These are phyloP conservation scores for Vinca minor DNA, from an alignment of 257 asterid genomes.

Conservation along the genomic window DNA sequence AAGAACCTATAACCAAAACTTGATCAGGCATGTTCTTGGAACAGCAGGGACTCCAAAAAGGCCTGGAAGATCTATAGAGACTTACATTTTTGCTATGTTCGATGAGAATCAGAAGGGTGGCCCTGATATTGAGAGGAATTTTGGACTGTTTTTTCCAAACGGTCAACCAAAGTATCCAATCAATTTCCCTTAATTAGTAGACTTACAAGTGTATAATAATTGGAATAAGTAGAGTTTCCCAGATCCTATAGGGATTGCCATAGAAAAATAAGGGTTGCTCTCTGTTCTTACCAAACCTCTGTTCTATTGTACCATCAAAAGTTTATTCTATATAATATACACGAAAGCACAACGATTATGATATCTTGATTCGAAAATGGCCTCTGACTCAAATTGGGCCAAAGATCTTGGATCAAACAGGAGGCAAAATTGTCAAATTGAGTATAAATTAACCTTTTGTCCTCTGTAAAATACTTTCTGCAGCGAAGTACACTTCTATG, in stretches of 20 bases:
- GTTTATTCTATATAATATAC: neutral
- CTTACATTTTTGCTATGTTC: conserved; percentile 25
- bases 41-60: conserved; percentile 20
- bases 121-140: conserved; percentile 18
- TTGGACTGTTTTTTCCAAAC: conserved; percentile 20
- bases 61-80: conserved; percentile 18
- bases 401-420: neutral
- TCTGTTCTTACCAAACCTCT: neutral
- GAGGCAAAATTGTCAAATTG: too few relatives aligned
- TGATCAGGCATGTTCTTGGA: conserved; percentile 21
- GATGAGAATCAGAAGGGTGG: conserved; percentile 22
- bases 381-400: neutral
- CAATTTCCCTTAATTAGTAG: conserved; percentile 10
- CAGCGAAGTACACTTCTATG: too few relatives aligned
- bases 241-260: neutral
- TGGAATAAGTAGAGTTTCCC: neutral
- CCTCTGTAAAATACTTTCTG: too few relatives aligned
- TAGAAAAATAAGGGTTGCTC: conserved; percentile 3
- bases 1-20: conserved; percentile 20
- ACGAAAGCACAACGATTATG: neutral
- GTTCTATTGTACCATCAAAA: neutral
- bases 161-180: conserved; percentile 15
- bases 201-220: neutral
- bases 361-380: neutral
- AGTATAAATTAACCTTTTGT: too few relatives aligned